A percentile compares a stretch with the other conserved stretches of the same genome.
phyloP scores from a whole-genome alignment of 352 stramenopile species.

The Globisporangium nagaii region DNA sequence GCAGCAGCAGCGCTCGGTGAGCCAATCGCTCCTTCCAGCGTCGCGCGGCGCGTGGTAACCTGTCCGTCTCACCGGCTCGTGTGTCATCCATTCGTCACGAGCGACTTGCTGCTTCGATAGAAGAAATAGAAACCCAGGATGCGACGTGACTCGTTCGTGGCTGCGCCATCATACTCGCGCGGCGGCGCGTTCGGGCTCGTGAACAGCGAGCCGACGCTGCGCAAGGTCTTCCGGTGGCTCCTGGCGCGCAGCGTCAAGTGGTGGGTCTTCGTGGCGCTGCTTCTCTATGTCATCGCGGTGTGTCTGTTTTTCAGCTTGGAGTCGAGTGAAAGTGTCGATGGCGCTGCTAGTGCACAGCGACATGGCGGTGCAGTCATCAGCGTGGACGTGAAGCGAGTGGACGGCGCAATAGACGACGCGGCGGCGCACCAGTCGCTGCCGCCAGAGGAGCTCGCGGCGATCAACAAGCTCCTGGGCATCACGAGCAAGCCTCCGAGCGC shows the following conservation, averaged over 20 bases:
- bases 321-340: background rate
- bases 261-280: slow-evolving; percentile 1
- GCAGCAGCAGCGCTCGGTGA: too few species aligned
- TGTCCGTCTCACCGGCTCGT: too few species aligned
- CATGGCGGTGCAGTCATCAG: background rate
- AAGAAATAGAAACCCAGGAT: too few species aligned
- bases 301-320: slow-evolving; percentile 5
- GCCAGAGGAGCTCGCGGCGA: slow-evolving; percentile 7
- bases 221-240: slow-evolving; percentile 4
- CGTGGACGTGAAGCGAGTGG: background rate
- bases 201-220: slow-evolving; percentile 2
- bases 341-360: background rate
- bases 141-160: too few species aligned
- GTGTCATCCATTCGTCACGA: too few species aligned
- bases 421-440: background rate
- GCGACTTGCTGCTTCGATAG: too few species aligned
- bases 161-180: slow-evolving; percentile 3
- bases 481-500: background rate
- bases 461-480: slow-evolving; percentile 8
- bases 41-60: too few species aligned
- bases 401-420: background rate
- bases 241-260: slow-evolving; percentile 5
- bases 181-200: slow-evolving; percentile 3
- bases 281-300: slow-evolving; percentile 8
- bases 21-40: too few species aligned